Conservation (phyloP, 441 rosid species). For the Euphorbia corollata region DNA sequence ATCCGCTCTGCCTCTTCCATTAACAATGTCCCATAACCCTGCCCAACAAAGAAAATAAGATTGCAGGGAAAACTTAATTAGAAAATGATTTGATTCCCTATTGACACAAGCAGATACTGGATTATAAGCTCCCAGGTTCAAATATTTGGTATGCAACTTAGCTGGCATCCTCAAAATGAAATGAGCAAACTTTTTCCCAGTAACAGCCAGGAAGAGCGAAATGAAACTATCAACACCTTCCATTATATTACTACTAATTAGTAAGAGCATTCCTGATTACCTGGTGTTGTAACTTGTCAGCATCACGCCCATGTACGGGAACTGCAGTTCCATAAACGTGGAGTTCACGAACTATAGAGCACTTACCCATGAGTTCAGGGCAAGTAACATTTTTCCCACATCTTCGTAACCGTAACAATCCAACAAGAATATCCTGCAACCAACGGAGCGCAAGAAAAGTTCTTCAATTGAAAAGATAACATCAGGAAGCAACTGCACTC, state of each 20-base stretch:
- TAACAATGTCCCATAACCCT: constrained; percentile 98
- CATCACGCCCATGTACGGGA: constrained; percentile 93
- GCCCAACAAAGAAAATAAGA: constrained; percentile 6
- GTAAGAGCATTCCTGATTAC: constrained; percentile 29
- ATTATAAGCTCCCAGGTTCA: not conserved
- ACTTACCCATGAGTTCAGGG: constrained; percentile 81
- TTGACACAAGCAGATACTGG: not conserved
- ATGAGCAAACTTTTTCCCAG: not conserved
- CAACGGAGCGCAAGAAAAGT: constrained; percentile 15
- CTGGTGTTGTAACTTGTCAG: constrained; percentile 97
- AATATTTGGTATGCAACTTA: not conserved
- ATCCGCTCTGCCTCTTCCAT: constrained; percentile 97
- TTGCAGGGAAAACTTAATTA: not conserved
- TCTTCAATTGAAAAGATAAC: not conserved
- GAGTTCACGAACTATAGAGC: constrained; percentile 96
- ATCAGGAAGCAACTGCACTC: not conserved
- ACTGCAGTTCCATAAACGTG: constrained; percentile 99
- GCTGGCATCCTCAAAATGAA: not conserved
- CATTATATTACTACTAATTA: not conserved
- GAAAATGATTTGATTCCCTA: not conserved
- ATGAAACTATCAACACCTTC: not conserved
- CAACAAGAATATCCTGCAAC: constrained; percentile 90
- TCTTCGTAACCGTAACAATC: constrained; percentile 80
- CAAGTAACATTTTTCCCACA: constrained; percentile 84
- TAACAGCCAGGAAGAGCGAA: not conserved